A percentile compares a stretch with the other conserved stretches of the same genome.
Evolutionary conservation across 805 yeast genomes (phyloP).

Genomic region (Spencermartinsiella europaea): DNA sequence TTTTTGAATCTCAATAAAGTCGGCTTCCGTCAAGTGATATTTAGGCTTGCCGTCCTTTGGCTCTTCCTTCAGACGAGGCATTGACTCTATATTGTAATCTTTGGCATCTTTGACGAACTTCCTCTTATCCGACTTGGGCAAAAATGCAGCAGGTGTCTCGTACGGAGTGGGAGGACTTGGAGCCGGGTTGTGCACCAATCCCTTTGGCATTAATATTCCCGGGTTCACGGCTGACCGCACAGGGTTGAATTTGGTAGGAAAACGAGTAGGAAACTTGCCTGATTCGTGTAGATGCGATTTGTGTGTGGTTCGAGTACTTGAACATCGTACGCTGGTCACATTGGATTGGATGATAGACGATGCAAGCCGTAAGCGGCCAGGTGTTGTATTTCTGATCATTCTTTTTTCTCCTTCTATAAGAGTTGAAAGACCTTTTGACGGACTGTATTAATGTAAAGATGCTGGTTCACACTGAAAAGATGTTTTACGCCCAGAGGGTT

Average conservation of each 20-base stretch:
- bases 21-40: conserved; percentile 53
- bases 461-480: too few species aligned
- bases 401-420: too few species aligned
- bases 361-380: too few species aligned
- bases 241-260: conserved; percentile 57
- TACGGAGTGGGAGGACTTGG: conserved; percentile 55
- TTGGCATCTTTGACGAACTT: conserved; percentile 31
- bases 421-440: too few species aligned
- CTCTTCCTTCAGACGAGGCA: conserved; percentile 36
- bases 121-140: conserved; percentile 60
- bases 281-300: too few species aligned
- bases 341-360: too few species aligned
- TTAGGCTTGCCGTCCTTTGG: conserved; percentile 32
- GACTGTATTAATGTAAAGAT: too few species aligned
- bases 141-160: conserved; percentile 64
- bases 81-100: conserved; percentile 19
- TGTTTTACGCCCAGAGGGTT: too few species aligned
- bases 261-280: conserved; percentile 23
- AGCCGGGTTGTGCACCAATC: conserved; percentile 56
- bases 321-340: conserved; percentile 11
- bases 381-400: too few species aligned
- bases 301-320: conserved; percentile 1
- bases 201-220: conserved; percentile 50
- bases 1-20: conserved; percentile 50
- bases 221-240: conserved; percentile 62